A percentile compares a stretch with the other conserved stretches of the same genome.
phyloP scores from a whole-genome alignment of 2,329 filamentous ascomycete genomes.

The Taxawa tesnikishii region DNA sequence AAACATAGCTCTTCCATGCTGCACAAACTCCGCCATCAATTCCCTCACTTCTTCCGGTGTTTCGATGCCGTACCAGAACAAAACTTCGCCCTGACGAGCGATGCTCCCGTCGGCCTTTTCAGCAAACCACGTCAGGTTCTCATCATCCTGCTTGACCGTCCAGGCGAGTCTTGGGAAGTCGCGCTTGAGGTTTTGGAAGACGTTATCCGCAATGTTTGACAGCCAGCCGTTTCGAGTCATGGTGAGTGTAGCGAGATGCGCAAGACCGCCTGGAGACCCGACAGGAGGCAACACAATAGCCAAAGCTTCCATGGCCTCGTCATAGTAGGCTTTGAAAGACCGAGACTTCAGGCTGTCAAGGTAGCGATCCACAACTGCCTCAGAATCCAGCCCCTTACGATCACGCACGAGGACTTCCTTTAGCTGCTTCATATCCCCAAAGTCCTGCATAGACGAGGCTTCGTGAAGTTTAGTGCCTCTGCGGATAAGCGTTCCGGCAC shows the following conservation, averaged over 20 bases:
- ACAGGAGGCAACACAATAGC: conserved; percentile 72
- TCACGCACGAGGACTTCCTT: conserved; percentile 76
- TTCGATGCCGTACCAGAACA: conserved; percentile 93
- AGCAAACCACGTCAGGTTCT: conserved; percentile 97
- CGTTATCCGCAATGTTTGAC: conserved; percentile 88
- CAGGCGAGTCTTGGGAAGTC: conserved; percentile 84
- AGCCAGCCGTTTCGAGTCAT: conserved; percentile 93
- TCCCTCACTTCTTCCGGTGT: conserved; percentile 68
- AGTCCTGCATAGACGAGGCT: conserved; percentile 57
- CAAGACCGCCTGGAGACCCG: conserved; percentile 52
- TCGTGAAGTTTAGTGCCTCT: conserved; percentile 81
- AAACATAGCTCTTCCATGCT: conserved; percentile 75
- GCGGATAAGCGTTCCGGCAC: conserved; percentile 84
- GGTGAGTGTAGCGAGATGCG: conserved; percentile 78
- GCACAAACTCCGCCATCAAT: conserved; percentile 73
- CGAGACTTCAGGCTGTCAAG: conserved; percentile 64
- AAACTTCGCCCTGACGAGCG: conserved; percentile 64
- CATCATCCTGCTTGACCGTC: conserved; percentile 93
- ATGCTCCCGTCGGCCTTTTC: conserved; percentile 92
- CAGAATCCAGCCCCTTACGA: conserved; percentile 67
- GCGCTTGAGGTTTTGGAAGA: conserved; percentile 87
- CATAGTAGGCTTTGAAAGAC: conserved; percentile 86
- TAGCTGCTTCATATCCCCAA: conserved; percentile 63
- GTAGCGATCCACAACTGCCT: conserved; percentile 76
- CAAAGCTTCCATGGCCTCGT: conserved; percentile 85